Conservation (phyloP, 2,329 filamentous ascomycete genomes). For the Dactylella cylindrospora region DNA sequence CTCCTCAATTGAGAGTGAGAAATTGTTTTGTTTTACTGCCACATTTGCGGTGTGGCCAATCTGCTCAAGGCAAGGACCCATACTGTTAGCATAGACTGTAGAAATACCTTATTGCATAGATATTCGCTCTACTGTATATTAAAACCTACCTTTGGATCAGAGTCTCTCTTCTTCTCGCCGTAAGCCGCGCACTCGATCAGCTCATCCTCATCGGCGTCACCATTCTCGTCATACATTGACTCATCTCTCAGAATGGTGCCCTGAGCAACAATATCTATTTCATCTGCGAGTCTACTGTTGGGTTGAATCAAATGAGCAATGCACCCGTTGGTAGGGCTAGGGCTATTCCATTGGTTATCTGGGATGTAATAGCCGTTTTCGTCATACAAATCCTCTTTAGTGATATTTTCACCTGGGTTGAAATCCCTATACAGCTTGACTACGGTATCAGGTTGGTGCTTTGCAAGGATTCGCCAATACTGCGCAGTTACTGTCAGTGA, state of each 20-base stretch:
- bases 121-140: no score
- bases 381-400: slow-evolving; percentile 20
- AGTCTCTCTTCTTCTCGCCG: slow-evolving; percentile 6
- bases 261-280: slow-evolving; percentile 19
- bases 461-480: slow-evolving; percentile 32
- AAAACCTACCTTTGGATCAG: slow-evolving; percentile 9
- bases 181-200: slow-evolving; percentile 3
- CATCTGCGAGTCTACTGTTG: slow-evolving; percentile 34
- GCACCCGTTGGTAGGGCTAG: slow-evolving; percentile 17
- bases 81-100: no score
- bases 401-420: slow-evolving; percentile 33
- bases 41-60: slow-evolving; percentile 5
- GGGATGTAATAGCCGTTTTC: slow-evolving; percentile 6
- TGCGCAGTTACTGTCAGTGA: slow-evolving; percentile 1
- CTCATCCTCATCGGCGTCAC: neutral
- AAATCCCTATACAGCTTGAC: slow-evolving; percentile 28
- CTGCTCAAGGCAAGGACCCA: no score
- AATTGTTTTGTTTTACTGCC: neutral
- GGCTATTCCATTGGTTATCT: slow-evolving; percentile 38
- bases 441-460: slow-evolving; percentile 26
- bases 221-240: neutral
- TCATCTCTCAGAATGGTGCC: no score
- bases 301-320: slow-evolving; percentile 39
- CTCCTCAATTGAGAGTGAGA: slow-evolving; percentile 1
- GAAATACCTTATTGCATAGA: neutral